A percentile compares a stretch with the other conserved stretches of the same genome.
Evolutionary conservation across 2,329 filamentous ascomycete species (phyloP).

Genomic region (Neospermospora avenae): DNA sequence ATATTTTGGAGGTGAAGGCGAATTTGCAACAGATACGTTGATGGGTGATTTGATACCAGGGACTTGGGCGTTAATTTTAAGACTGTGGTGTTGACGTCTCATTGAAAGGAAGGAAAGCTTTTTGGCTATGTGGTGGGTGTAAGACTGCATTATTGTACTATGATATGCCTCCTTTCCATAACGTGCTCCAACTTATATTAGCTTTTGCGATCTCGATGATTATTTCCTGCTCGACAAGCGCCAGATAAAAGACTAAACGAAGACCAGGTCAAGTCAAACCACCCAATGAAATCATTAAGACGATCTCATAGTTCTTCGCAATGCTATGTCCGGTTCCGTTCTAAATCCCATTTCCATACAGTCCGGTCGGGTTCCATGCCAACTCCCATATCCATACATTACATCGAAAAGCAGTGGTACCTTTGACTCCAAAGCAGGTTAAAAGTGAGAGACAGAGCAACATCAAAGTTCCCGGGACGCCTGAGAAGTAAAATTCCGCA

Average conservation of each 20-base stretch:
- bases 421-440: too few species aligned
- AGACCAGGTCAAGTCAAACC: neutral
- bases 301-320: neutral
- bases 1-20: neutral
- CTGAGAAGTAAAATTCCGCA: neutral
- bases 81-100: neutral
- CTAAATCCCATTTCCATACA: neutral
- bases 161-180: too few species aligned
- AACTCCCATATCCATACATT: neutral
- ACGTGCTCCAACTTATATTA: too few species aligned
- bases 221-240: too few species aligned
- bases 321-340: neutral
- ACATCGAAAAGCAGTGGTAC: too few species aligned
- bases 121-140: too few species aligned
- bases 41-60: constrained; percentile 13
- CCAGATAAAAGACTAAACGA: neutral
- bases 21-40: neutral
- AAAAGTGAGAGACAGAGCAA: too few species aligned
- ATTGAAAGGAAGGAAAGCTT: too few species aligned
- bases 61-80: neutral
- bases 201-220: too few species aligned
- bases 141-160: too few species aligned
- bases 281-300: neutral
- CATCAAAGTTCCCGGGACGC: too few species aligned
- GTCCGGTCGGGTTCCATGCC: neutral